A percentile compares a stretch with the other conserved stretches of the same genome.
Conservation (phyloP, 768 basidiomycete species). For the Agrocybe pediades region DNA sequence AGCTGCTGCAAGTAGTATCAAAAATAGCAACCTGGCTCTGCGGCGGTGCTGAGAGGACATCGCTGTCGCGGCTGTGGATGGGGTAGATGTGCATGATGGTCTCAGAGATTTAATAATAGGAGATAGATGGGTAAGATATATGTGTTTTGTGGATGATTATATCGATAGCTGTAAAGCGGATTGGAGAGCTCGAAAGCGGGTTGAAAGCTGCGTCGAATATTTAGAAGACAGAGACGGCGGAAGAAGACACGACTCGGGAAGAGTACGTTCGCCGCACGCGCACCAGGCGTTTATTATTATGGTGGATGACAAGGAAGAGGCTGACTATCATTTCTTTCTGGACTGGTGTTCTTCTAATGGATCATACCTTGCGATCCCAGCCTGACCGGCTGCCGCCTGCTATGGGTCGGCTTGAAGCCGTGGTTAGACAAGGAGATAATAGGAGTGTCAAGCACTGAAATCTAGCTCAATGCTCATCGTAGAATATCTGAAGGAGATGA, state of each 20-base stretch:
- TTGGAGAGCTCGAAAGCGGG: background rate
- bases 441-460: no score
- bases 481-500: no score
- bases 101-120: background rate
- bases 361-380: no score
- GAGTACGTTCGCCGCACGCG: background rate
- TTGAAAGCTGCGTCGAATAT: background rate
- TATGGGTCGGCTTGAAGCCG: no score
- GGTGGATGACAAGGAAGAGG: slow-evolving; percentile 11
- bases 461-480: no score
- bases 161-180: background rate
- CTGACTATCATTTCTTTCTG: slow-evolving; percentile 12
- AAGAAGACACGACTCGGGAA: slow-evolving; percentile 1
- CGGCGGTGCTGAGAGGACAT: background rate
- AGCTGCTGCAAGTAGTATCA: slow-evolving; percentile 10
- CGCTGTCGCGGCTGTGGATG: background rate
- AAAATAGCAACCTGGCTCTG: background rate
- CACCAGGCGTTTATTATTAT: slow-evolving; percentile 3
- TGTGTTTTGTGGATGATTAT: background rate
- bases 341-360: no score
- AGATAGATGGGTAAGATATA: background rate
- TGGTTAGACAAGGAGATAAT: no score
- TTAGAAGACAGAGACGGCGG: background rate
- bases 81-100: background rate
- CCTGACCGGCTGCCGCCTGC: no score